Conservation (phyloP, 202 grass and related monocot genomes). For the Schoenoplectus tabernaemontani region DNA sequence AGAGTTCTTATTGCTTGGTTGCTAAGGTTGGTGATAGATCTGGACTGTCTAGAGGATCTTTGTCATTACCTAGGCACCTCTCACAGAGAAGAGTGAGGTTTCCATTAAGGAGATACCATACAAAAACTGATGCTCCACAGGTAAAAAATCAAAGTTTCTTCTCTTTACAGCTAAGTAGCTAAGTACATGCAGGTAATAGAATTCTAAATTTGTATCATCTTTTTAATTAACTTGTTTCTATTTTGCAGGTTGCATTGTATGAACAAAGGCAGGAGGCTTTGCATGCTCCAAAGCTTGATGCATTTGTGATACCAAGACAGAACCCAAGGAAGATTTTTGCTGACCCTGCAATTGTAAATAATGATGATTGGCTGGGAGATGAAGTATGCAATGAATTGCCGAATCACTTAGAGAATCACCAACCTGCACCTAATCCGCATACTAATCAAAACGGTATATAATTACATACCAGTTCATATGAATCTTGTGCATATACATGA, state of each 20-base stretch:
- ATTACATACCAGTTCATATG: not conserved
- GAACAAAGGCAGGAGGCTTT: slow-evolving; percentile 50
- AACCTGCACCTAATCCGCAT: not conserved
- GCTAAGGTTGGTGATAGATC: slow-evolving; percentile 65
- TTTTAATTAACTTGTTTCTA: slow-evolving; percentile 3
- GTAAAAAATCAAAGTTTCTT: slow-evolving; percentile 25
- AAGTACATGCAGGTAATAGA: not conserved
- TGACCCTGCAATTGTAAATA: slow-evolving; percentile 12
- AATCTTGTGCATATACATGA: slow-evolving; percentile 8
- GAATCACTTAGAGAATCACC: slow-evolving; percentile 1
- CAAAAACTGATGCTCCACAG: slow-evolving; percentile 56
- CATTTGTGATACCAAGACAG: slow-evolving; percentile 80
- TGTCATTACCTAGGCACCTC: slow-evolving; percentile 66
- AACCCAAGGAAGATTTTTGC: slow-evolving; percentile 48
- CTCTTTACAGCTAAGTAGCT: slow-evolving; percentile 3
- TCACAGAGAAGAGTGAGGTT: slow-evolving; percentile 87
- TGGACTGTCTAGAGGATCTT: slow-evolving; percentile 40
- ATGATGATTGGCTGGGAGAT: slow-evolving; percentile 9
- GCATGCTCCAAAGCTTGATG: slow-evolving; percentile 75
- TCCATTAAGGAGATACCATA: slow-evolving; percentile 69
- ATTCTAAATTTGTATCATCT: not conserved
- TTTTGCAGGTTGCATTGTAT: slow-evolving; percentile 70
- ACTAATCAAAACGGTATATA: slow-evolving; percentile 15
- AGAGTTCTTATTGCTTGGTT: slow-evolving; percentile 23
- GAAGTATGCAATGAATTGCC: slow-evolving; percentile 1